Base-by-base conservation (phyloP, 768 basidiomycete genomes). In the Tulasnella sp. region DNA sequence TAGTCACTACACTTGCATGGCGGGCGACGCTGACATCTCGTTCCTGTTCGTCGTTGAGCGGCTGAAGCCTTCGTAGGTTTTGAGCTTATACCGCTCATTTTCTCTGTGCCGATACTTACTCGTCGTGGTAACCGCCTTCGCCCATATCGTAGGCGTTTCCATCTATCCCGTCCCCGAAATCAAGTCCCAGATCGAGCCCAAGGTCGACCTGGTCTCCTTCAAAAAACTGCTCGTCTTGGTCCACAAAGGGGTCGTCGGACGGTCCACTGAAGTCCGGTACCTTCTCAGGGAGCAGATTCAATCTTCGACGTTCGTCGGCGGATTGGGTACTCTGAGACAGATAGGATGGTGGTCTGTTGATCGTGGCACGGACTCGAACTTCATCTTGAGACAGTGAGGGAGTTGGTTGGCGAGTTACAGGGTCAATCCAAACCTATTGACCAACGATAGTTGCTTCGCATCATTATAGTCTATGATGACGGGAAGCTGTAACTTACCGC, bases 201-300 rank as follows among this genome's bases (percentile, higher is more conserved):
- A 78, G 26, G 73, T 74, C 44, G 18, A 39, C 55, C 15, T 55
- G 70, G 20, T 77, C 76, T 5, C 42, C 76, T 3, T 76, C 79
- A 15, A 79, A 72, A 20, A 77, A 70, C n/a, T 69, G 44, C 15
- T 69, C 40, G 37, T n/a, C 48, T 15, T 55, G 77, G 11, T 77
- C 76, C 29, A n/a, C 18, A 46, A 55, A 61, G 16, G 67, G 69
- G 72, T 79, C 79, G 32, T 79, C 79, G 29, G 76, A 77, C 39
- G 76, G 79, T 23, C 79, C 79, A 42, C 79, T 77, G 32, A 77
- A 71, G 46, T 79, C 70, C 6, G 42, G 40, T 29, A 44, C 40
- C 5, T 75, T 55, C 15, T 79, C 74, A 3, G 75, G 57, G 15
- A 67, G 70, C 0, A 72, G 71, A 32, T 77, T 70, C 69, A 46